These are phyloP conservation scores for Trypanosoma mega DNA, from an alignment of 208 protist species.

Conservation along the genomic window DNA sequence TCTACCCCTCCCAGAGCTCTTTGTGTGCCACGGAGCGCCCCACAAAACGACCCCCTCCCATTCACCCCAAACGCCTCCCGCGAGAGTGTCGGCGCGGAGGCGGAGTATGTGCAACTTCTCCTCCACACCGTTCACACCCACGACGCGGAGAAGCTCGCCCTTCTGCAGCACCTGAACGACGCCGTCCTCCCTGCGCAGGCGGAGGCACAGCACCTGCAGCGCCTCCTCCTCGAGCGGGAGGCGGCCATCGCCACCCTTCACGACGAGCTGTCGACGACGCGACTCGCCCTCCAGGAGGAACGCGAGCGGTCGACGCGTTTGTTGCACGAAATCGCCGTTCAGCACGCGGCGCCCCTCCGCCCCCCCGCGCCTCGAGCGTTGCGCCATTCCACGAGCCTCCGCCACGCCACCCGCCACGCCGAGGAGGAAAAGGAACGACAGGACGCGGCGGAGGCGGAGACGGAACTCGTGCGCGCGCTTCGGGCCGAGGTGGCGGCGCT, in stretches of 20 bases:
- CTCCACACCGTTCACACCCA: conserved; percentile 24
- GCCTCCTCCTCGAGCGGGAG: conserved; percentile 2
- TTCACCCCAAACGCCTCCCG: neutral
- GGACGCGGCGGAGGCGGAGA: conserved; percentile 43
- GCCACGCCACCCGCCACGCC: neutral
- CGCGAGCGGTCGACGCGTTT: conserved; percentile 58
- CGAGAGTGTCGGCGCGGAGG: conserved; percentile 10
- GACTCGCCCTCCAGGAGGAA: conserved; percentile 64
- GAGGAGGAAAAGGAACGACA: conserved; percentile 14
- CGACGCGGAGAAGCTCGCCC: conserved; percentile 34
- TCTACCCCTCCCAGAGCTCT: too few species aligned
- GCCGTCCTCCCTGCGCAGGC: conserved; percentile 25
- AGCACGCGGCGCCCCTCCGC: too few species aligned
- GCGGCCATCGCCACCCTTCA: conserved; percentile 21
- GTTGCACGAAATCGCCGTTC: conserved; percentile 60
- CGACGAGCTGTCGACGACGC: conserved; percentile 36
- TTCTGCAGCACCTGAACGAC: conserved; percentile 20
- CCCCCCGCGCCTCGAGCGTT: too few species aligned
- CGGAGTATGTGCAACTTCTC: conserved; percentile 33
- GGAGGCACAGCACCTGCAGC: conserved; percentile 22
- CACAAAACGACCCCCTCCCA: neutral
- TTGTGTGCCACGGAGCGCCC: too few species aligned
- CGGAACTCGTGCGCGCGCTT: conserved; percentile 48
- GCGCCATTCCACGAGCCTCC: conserved; percentile 4
- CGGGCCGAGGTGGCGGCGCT: conserved; percentile 53